Evolutionary conservation across 1,284 basidiomycete genomes (phyloP).

Genomic region (Ustilago vetiveriae): DNA sequence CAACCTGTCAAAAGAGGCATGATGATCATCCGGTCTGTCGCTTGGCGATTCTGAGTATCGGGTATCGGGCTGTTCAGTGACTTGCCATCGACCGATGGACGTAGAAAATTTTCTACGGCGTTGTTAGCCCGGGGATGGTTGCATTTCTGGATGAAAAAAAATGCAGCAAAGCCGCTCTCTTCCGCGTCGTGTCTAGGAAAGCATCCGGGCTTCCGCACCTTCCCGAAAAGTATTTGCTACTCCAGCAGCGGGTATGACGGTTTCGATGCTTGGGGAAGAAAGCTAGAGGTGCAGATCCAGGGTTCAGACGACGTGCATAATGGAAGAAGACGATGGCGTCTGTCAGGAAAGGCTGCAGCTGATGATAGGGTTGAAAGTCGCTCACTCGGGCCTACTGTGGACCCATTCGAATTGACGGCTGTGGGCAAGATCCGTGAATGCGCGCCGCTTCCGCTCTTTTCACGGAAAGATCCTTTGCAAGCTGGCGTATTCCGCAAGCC

Average conservation of each 20-base stretch:
- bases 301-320: neutral
- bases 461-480: constrained; percentile 28
- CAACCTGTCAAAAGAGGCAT: constrained; percentile 14
- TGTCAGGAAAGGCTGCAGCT: neutral
- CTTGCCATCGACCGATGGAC: neutral
- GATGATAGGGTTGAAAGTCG: too few species aligned
- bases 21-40: too few species aligned
- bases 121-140: constrained; percentile 14
- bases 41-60: constrained; percentile 2
- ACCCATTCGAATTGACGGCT: neutral
- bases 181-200: neutral
- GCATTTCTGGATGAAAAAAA: neutral
- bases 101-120: too few species aligned
- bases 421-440: constrained; percentile 20
- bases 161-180: constrained; percentile 26
- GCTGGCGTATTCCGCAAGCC: constrained; percentile 1
- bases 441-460: constrained; percentile 1
- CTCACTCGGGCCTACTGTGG: too few species aligned
- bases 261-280: neutral
- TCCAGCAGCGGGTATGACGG: neutral
- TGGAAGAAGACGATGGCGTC: too few species aligned
- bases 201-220: constrained; percentile 5
- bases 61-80: too few species aligned
- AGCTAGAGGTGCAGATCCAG: neutral
- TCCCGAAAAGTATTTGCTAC: neutral